A percentile compares a stretch with the other conserved stretches of the same genome.
phyloP scores from a whole-genome alignment of 768 basidiomycete genomes.

The Panaeolus cyanescens region DNA sequence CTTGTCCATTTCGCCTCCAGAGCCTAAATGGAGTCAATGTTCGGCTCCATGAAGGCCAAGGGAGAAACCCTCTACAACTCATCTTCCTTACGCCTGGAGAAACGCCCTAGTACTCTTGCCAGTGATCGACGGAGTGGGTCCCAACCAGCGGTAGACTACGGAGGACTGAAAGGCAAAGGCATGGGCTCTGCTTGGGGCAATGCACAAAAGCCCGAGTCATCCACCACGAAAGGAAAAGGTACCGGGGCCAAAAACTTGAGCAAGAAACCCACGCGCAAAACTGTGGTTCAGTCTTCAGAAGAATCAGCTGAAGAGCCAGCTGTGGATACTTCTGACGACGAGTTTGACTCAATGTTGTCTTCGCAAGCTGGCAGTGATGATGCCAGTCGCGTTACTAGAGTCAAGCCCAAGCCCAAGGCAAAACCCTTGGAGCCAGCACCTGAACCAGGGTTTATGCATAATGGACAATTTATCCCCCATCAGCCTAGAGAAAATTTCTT shows the following conservation, averaged over 20 bases:
- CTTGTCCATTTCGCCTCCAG: not conserved
- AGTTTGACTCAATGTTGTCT: not conserved
- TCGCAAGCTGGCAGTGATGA: not conserved
- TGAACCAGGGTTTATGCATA: not conserved
- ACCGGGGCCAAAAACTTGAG: not conserved
- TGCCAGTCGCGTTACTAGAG: not conserved
- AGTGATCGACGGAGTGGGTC: not conserved
- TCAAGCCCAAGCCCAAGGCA: not conserved
- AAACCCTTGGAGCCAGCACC: too few relatives aligned
- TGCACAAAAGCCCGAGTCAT: not conserved
- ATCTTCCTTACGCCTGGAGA: not conserved
- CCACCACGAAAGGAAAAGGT: not conserved
- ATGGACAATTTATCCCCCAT: not conserved
- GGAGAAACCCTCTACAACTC: not conserved
- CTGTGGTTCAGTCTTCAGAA: not conserved
- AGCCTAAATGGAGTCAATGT: not conserved
- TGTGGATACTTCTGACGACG: not conserved
- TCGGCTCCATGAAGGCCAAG: not conserved
- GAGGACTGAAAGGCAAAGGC: not conserved
- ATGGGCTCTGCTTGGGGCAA: not conserved
- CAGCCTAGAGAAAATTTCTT: not conserved
- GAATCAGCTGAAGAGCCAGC: too few relatives aligned
- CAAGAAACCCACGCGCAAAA: not conserved
- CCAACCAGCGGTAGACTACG: not conserved
- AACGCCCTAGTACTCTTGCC: not conserved